Percentiles rank a stretch among this genome's conserved stretches.
Evolutionary conservation across 257 asterid genomes (phyloP).

Genomic region (Solanum chmielewskii): DNA sequence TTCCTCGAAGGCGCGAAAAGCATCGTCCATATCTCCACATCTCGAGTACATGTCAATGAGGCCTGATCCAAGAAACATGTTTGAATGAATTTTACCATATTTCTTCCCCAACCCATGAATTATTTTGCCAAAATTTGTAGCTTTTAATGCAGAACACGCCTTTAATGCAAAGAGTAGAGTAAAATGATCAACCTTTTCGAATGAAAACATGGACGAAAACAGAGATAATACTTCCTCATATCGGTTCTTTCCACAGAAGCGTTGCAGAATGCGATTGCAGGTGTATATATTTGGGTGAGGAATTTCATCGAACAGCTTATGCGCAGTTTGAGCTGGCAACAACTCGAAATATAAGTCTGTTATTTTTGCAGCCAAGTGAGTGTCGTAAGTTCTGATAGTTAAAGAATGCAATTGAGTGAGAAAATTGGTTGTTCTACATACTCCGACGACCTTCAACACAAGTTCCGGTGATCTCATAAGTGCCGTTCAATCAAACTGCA

Average conservation of each 20-base stretch:
- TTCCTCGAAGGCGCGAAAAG: slow-evolving; percentile 48
- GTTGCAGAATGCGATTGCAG: slow-evolving; percentile 37
- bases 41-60: slow-evolving; percentile 52
- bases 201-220: slow-evolving; percentile 24
- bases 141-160: slow-evolving; percentile 52
- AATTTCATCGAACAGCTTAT: slow-evolving; percentile 71
- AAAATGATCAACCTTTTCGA: slow-evolving; percentile 29
- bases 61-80: slow-evolving; percentile 60
- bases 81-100: slow-evolving; percentile 12
- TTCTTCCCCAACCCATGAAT: slow-evolving; percentile 56
- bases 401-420: slow-evolving; percentile 22
- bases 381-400: slow-evolving; percentile 22
- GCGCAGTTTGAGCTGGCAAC: slow-evolving; percentile 3
- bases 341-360: slow-evolving; percentile 6
- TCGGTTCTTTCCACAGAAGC: slow-evolving; percentile 23
- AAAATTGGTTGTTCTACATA: slow-evolving; percentile 18
- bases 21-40: slow-evolving; percentile 51
- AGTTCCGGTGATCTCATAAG: slow-evolving; percentile 21
- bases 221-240: slow-evolving; percentile 27
- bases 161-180: slow-evolving; percentile 32
- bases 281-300: slow-evolving; percentile 16
- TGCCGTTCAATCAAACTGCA: neutral
- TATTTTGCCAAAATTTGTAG: slow-evolving; percentile 25
- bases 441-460: slow-evolving; percentile 24
- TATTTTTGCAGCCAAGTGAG: slow-evolving; percentile 21